Base-by-base conservation (phyloP, 2,329 filamentous ascomycete genomes). In the Alternaria longipes region DNA sequence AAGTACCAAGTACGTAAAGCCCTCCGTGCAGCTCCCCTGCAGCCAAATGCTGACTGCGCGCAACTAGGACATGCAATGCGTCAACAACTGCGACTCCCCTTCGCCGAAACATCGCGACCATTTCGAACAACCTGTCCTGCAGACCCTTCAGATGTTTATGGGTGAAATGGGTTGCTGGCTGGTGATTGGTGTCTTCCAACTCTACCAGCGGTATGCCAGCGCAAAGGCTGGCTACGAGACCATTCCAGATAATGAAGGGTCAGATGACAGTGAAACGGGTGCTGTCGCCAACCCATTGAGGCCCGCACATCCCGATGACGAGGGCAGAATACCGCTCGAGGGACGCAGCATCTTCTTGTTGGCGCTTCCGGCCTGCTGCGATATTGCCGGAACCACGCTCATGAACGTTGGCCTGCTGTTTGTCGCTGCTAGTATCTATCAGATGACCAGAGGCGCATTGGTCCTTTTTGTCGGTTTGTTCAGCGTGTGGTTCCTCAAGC, bases 151-250 rank as follows among this genome's bases (percentile, higher is more conserved):
- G 79, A 99, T 99, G 95, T 99, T 99, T 78, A 86, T 97, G 64
- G 95, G 95, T 57, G 95, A 99, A 79, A 91, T 92, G 86, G 94
- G 93, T 65, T 97, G 93, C 83, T 99, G 94, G 94, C 85, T 98
- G 14, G 92, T 99, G 54, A 86, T 98, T 44, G 89, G 90, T 22
- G 73, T 86, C 51, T 89, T 91, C 75, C 84, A 86, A 22, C 80
- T 94, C 2, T 91, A 91, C 79, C 84, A 84, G 50, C 86, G 85
- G 64, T 86, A 86, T 70, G 70, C 81, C 46, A 80, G 81, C 45
- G 68, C 77, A 65, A 83, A 80, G 67, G 80, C 68, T 46, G 89
- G 88, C 44, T 96, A 97, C 78, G 83, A 90, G 66, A 85, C 90
- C 9, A 84, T 96, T 56, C 80, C 81, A 47, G 80, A 81, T 28